These are phyloP conservation scores for Zygotorulaspora florentina DNA, from an alignment of 805 yeast genomes.

Conservation along the genomic window DNA sequence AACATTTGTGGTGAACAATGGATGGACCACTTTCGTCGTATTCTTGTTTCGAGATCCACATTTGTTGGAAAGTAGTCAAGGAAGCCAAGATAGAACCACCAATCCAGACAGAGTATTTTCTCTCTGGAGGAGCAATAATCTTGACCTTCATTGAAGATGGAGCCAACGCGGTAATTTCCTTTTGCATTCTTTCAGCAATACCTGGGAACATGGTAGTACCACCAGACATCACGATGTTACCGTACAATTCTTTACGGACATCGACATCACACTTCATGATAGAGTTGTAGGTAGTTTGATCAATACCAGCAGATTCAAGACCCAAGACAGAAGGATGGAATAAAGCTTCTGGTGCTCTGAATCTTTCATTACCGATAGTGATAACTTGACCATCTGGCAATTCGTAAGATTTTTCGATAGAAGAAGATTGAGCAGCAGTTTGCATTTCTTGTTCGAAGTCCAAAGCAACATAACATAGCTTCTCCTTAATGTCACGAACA, in stretches of 20 bases:
- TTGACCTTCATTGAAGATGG: constrained; percentile 99
- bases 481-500: constrained; percentile 85
- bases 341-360: constrained; percentile 99
- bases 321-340: constrained; percentile 94
- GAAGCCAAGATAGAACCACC: constrained; percentile 99
- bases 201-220: constrained; percentile 99
- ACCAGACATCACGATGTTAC: constrained; percentile 99
- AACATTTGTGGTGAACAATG: constrained; percentile 66
- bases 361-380: constrained; percentile 99
- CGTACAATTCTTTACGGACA: constrained; percentile 97
- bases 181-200: constrained; percentile 99
- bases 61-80: constrained; percentile 99
- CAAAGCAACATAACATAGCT: constrained; percentile 97
- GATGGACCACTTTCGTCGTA: constrained; percentile 99
- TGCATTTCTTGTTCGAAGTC: constrained; percentile 99
- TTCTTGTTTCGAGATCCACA: constrained; percentile 99
- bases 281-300: constrained; percentile 72
- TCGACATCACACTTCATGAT: constrained; percentile 99
- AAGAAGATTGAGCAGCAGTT: constrained; percentile 97
- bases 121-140: constrained; percentile 98
- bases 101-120: constrained; percentile 99
- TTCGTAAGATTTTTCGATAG: constrained; percentile 98
- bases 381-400: constrained; percentile 99
- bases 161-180: constrained; percentile 99
- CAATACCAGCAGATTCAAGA: constrained; percentile 97